A percentile compares a stretch with the other conserved stretches of the same genome.
Evolutionary conservation across 768 basidiomycete species (phyloP).

Genomic region (Macrolepiota fuliginosa): DNA sequence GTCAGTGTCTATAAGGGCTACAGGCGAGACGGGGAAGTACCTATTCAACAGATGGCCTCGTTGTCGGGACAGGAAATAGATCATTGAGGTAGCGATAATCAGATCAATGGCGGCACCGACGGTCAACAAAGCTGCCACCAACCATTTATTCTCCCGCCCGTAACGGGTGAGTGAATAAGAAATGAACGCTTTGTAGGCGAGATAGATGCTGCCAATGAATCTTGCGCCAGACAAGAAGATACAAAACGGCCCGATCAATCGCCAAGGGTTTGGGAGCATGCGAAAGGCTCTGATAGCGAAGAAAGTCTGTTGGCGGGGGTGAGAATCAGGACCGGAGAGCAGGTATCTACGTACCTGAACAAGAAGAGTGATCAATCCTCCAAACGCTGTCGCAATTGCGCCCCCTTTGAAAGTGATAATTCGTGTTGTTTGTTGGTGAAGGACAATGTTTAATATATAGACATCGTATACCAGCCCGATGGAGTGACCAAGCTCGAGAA

Average conservation of each 20-base stretch:
- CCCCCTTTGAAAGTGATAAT: conserved; percentile 10
- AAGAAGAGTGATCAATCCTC: conserved; percentile 15
- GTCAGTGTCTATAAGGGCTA: neutral
- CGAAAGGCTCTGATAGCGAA: conserved; percentile 7
- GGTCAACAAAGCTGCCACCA: neutral
- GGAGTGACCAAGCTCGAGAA: conserved; percentile 22
- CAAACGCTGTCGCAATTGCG: conserved; percentile 7
- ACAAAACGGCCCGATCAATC: conserved; percentile 7
- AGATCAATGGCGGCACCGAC: neutral
- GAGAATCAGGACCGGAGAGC: neutral
- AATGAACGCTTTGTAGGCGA: neutral
- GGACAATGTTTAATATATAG: conserved; percentile 18
- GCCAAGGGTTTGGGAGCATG: conserved; percentile 9
- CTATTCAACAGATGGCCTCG: neutral
- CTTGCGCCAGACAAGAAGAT: neutral
- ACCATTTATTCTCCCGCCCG: neutral
- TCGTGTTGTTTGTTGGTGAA: conserved; percentile 10
- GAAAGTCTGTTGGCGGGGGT: conserved; percentile 3
- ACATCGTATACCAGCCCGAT: conserved; percentile 19
- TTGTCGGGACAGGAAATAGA: conserved; percentile 1
- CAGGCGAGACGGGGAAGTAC: neutral
- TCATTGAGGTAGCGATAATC: conserved; percentile 10
- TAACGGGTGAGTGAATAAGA: neutral
- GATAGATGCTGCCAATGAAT: neutral
- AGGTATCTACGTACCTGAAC: conserved; percentile 5